Evolutionary conservation across 2,329 filamentous ascomycete genomes (phyloP), one percentile per base, ranked within the genome.

Genomic region (Cadophora sp.): DNA sequence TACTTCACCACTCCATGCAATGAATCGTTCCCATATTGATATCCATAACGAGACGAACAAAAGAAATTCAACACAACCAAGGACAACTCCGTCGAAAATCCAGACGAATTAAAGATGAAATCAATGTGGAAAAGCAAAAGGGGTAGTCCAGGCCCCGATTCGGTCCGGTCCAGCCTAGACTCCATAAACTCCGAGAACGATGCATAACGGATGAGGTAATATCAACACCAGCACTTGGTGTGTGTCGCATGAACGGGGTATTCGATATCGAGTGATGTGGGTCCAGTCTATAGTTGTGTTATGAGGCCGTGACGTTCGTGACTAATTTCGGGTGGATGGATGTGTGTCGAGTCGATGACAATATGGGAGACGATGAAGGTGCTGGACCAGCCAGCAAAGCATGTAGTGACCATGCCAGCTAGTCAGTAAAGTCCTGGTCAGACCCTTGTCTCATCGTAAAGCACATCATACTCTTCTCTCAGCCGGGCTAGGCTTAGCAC

Each of bases 141-240:
- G 62, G 64, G 64, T 66, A 66, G 46, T 66, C 64, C 55, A 43
- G 40, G 40, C 40, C 40, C 40, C 12, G 40, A 14, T 16, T 19
- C 40, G 6, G 40, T 43, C 24, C 9, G 63, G 43, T 40, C 63
- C 56, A 60, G 64, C 56, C 64, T 22, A 66, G 46, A 64, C 34
- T 37, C 50, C 64, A 46, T 40, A 53, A 53, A 66, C 43, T 61
- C 56, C 64, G 9, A 27, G 19, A 53, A 53, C 46, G 19, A 53
- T 50, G 22, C 43, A 37, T 19, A 64, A 31, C 29, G 43, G 62
- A 64, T 53, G 53, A 62, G 48, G 50, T 24, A 64, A 61, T 46
- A 64, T 53, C 65, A 61, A 48, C 69, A 70, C 69, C 69, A 70
- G 69, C 69, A 67, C 69, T 70, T 70, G 69, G 66, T 68, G 66